phyloP scores from a whole-genome alignment of 2,329 filamentous ascomycete genomes.

The Sarocladiaceae sp. region DNA sequence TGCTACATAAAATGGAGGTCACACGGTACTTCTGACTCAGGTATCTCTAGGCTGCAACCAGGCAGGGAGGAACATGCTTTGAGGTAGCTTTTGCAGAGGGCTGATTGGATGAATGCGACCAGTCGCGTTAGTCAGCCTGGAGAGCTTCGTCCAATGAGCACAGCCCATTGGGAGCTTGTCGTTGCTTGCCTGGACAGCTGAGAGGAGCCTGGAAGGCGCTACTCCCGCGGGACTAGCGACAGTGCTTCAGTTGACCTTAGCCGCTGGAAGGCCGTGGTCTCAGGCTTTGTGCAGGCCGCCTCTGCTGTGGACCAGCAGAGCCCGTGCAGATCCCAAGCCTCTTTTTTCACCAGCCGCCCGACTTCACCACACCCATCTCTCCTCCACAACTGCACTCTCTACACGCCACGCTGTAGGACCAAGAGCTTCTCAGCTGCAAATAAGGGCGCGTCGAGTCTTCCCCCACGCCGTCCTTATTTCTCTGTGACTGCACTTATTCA shows the following conservation, averaged over 20 bases:
- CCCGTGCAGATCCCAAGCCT: neutral
- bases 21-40: slow-evolving; percentile 5
- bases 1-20: neutral
- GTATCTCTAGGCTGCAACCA: slow-evolving; percentile 4
- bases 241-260: too few relatives aligned
- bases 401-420: slow-evolving; percentile 6
- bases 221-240: too few relatives aligned
- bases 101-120: neutral
- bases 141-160: slow-evolving; percentile 7
- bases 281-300: neutral
- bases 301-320: neutral
- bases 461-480: slow-evolving; percentile 9
- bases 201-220: too few relatives aligned
- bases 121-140: neutral
- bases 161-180: neutral
- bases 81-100: neutral
- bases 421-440: slow-evolving; percentile 9
- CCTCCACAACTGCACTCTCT: neutral
- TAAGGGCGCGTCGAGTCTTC: slow-evolving; percentile 9
- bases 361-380: slow-evolving; percentile 3
- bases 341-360: slow-evolving; percentile 5
- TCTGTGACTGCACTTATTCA: slow-evolving; percentile 3
- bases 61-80: slow-evolving; percentile 3
- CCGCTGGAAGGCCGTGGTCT: too few relatives aligned
- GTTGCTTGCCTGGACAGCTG: neutral